phyloP scores from a whole-genome alignment of 805 yeast species.

The Zygosaccharomyces bisporus region DNA sequence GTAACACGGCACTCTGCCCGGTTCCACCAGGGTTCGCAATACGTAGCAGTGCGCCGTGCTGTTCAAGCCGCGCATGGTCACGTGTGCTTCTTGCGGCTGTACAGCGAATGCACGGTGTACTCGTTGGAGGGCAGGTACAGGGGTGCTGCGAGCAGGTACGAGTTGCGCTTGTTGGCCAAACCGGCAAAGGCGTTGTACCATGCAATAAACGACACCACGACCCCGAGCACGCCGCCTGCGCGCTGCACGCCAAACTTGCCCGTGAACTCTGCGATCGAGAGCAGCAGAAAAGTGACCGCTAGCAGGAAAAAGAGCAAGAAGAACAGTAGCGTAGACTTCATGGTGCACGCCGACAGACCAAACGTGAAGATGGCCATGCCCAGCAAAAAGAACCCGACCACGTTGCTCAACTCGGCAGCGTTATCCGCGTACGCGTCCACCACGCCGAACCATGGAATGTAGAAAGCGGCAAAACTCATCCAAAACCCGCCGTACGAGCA shows the following conservation, averaged over 20 bases:
- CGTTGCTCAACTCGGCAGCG: conserved; percentile 39
- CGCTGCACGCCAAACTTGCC: conserved; percentile 38
- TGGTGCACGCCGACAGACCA: conserved; percentile 46
- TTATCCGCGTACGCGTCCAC: conserved; percentile 44
- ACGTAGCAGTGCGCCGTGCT: no score
- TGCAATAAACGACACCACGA: conserved; percentile 53
- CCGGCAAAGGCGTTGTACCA: conserved; percentile 69
- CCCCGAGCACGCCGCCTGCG: conserved; percentile 62
- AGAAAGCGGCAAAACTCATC: conserved; percentile 57
- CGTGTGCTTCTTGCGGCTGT: neutral
- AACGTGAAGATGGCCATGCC: conserved; percentile 61
- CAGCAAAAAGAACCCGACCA: conserved; percentile 53
- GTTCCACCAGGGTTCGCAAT: neutral
- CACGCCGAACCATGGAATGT: conserved; percentile 55
- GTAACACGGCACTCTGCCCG: no score
- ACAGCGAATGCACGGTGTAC: conserved; percentile 4
- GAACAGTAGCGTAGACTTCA: conserved; percentile 60
- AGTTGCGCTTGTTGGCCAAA: conserved; percentile 56
- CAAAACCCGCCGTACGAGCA: conserved; percentile 63
- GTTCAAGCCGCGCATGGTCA: no score
- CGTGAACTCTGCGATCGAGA: conserved; percentile 47
- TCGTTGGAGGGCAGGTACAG: conserved; percentile 29
- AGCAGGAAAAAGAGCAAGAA: conserved; percentile 50
- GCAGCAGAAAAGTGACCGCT: conserved; percentile 49
- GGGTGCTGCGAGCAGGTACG: conserved; percentile 36